phyloP scores from a whole-genome alignment of 2,329 filamentous ascomycete genomes.

The Ascochyta viciae-villosae region DNA sequence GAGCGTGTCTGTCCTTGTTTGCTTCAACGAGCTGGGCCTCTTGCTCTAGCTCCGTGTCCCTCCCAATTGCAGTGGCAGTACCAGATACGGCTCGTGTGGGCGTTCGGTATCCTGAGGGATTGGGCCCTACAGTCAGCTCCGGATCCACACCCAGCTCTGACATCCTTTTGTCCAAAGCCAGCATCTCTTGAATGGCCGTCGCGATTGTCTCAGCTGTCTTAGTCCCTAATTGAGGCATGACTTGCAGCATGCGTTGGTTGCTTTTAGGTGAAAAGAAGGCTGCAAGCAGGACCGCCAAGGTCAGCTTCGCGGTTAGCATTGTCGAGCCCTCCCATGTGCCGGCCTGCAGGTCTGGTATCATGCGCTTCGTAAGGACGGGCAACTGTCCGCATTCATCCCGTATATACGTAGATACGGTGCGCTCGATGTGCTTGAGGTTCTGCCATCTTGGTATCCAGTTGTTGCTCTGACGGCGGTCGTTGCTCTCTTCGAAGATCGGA shows the following conservation, averaged over 20 bases:
- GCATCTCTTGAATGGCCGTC: constrained; percentile 51
- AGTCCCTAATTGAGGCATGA: constrained; percentile 48
- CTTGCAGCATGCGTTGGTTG: constrained; percentile 56
- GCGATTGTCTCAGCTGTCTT: constrained; percentile 49
- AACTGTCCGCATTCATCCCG: constrained; percentile 54
- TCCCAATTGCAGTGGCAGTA: constrained; percentile 34
- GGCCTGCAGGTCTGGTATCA: constrained; percentile 57
- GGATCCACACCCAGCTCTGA: constrained; percentile 45
- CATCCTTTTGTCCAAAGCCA: constrained; percentile 46
- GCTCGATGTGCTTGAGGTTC: constrained; percentile 60
- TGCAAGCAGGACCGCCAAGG: constrained; percentile 58
- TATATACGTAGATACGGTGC: constrained; percentile 57
- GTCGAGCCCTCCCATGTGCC: constrained; percentile 55
- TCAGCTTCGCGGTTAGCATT: constrained; percentile 52
- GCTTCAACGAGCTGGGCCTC: constrained; percentile 59
- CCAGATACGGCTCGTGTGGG: constrained; percentile 43
- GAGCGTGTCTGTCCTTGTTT: constrained; percentile 54
- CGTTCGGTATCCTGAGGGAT: constrained; percentile 42
- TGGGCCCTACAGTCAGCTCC: constrained; percentile 44
- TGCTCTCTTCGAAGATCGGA: constrained; percentile 53
- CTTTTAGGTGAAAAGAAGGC: constrained; percentile 57
- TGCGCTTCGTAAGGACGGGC: constrained; percentile 48
- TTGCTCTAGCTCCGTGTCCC: constrained; percentile 57
- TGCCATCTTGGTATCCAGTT: constrained; percentile 62
- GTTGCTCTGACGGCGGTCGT: constrained; percentile 49